Percentiles rank a stretch among this genome's conserved stretches.
Evolutionary conservation across 2,329 filamentous ascomycete genomes (phyloP).

Genomic region (Exophiala lecanii-corni): DNA sequence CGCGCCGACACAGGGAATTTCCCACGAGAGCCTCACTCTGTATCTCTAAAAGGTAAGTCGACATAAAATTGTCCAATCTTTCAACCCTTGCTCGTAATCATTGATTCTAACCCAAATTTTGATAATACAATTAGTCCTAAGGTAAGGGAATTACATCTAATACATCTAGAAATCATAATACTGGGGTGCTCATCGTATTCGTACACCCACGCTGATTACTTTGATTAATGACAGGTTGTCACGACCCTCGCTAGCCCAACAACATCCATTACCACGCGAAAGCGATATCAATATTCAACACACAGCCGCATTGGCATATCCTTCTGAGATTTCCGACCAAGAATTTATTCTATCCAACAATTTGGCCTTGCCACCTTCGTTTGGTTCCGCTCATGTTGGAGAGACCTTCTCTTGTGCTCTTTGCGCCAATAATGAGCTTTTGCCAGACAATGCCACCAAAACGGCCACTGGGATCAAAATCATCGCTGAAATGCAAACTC

Average conservation of each 20-base stretch:
- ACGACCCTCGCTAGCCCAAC: constrained; percentile 52
- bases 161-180: not conserved
- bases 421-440: constrained; percentile 86
- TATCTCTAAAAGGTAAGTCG: constrained; percentile 64
- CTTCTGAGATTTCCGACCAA: constrained; percentile 43
- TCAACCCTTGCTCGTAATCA: too few relatives aligned
- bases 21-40: constrained; percentile 69
- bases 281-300: constrained; percentile 46
- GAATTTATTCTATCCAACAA: constrained; percentile 48
- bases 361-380: constrained; percentile 82
- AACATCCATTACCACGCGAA: constrained; percentile 42
- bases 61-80: too few relatives aligned
- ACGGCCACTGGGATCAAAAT: constrained; percentile 73
- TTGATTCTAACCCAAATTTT: too few relatives aligned
- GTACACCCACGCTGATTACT: too few relatives aligned
- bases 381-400: constrained; percentile 91
- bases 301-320: constrained; percentile 71
- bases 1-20: constrained; percentile 41
- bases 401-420: constrained; percentile 92
- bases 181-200: too few relatives aligned
- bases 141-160: constrained; percentile 39
- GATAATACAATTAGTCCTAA: constrained; percentile 53
- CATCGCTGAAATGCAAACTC: constrained; percentile 92
- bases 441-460: constrained; percentile 35
- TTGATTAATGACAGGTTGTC: constrained; percentile 72